phyloP scores from a whole-genome alignment of 148 eudicot genomes.

The Nepenthes gracilis region DNA sequence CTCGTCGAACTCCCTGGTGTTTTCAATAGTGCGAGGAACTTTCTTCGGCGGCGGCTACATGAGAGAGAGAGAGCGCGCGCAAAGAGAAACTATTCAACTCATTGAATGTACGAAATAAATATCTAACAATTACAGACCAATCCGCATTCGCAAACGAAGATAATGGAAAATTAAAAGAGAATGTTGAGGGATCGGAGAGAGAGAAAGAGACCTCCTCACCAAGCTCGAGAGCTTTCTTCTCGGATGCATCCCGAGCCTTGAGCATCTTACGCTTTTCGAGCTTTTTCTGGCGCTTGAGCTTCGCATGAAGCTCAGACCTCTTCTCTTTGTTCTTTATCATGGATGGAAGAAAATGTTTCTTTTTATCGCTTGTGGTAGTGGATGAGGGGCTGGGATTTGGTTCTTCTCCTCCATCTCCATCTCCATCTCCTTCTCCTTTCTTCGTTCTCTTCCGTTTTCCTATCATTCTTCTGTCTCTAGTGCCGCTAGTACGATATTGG shows the following conservation, averaged over 20 bases:
- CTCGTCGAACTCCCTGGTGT: constrained; percentile 78
- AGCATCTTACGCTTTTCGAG: constrained; percentile 64
- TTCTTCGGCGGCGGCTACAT: constrained; percentile 59
- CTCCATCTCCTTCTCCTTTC: constrained; percentile 7
- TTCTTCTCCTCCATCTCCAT: not conserved
- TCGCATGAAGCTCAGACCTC: constrained; percentile 64
- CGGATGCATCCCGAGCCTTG: constrained; percentile 63
- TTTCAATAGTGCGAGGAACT: constrained; percentile 80
- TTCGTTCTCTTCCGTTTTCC: constrained; percentile 15
- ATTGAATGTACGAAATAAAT: too few relatives aligned
- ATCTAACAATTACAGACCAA: too few relatives aligned
- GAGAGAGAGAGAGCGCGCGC: not conserved
- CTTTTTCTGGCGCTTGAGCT: constrained; percentile 70
- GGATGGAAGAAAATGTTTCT: constrained; percentile 50
- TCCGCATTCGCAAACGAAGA: too few relatives aligned
- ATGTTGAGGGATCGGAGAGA: not conserved
- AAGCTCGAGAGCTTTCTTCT: constrained; percentile 76
- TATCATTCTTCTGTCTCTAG: constrained; percentile 3
- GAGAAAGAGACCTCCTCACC: constrained; percentile 64
- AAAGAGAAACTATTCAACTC: too few relatives aligned
- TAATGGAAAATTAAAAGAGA: too few relatives aligned
- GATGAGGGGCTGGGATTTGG: constrained; percentile 2
- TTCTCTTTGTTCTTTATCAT: constrained; percentile 81
- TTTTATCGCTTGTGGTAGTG: constrained; percentile 6
- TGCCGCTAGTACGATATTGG: too few relatives aligned